These are phyloP conservation scores for Ogataea ganodermae DNA, from an alignment of 805 yeast genomes.

Conservation along the genomic window DNA sequence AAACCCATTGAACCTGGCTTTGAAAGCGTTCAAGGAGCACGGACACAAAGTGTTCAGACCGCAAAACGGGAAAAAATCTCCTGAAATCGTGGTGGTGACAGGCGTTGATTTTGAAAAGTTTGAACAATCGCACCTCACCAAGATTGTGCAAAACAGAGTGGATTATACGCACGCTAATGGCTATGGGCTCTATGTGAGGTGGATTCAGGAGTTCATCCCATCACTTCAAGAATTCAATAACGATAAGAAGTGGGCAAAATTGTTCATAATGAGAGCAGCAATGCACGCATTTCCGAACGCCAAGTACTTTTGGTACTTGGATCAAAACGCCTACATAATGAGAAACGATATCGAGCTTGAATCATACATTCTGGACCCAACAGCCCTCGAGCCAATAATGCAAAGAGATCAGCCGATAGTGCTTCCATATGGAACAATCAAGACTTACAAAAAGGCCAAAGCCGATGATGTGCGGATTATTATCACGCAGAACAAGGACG, in stretches of 20 bases:
- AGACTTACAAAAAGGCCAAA: slow-evolving; percentile 62
- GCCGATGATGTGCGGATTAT: slow-evolving; percentile 60
- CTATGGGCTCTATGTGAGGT: slow-evolving; percentile 82
- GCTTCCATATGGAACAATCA: slow-evolving; percentile 66
- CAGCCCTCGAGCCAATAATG: slow-evolving; percentile 63
- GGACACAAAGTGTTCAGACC: slow-evolving; percentile 57
- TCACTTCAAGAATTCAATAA: slow-evolving; percentile 47
- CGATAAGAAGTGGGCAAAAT: slow-evolving; percentile 62
- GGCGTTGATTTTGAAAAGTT: slow-evolving; percentile 74
- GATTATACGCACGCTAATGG: slow-evolving; percentile 82
- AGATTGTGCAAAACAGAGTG: slow-evolving; percentile 80
- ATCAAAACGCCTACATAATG: slow-evolving; percentile 76
- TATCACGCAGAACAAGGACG: slow-evolving; percentile 66
- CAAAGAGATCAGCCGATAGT: slow-evolving; percentile 71
- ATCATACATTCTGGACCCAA: slow-evolving; percentile 59
- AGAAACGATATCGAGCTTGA: slow-evolving; percentile 61
- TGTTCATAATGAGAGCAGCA: slow-evolving; percentile 77
- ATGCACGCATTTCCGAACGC: slow-evolving; percentile 90
- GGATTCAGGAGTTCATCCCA: slow-evolving; percentile 82
- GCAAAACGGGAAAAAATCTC: slow-evolving; percentile 41
- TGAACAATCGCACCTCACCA: slow-evolving; percentile 58
- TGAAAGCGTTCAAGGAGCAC: slow-evolving; percentile 61
- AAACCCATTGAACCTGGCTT: slow-evolving; percentile 48
- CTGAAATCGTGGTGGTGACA: slow-evolving; percentile 75
- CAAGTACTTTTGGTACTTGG: slow-evolving; percentile 88